Base-by-base conservation (phyloP, 2,329 filamentous ascomycete genomes). In the Aspergillus carbonarius region DNA sequence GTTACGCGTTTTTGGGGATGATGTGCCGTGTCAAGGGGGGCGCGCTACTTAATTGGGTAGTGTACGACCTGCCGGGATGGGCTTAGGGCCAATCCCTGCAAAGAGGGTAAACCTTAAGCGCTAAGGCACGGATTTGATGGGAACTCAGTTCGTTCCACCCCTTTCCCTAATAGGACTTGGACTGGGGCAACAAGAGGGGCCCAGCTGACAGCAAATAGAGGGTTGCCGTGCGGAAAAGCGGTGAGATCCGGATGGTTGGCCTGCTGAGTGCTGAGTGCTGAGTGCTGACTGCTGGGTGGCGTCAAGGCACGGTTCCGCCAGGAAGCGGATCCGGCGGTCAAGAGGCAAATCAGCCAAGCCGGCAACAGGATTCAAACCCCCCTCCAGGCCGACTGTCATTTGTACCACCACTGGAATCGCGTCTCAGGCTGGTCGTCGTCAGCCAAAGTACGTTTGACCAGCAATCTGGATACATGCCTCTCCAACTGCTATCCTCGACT, bases 1-100 rank as follows among this genome's bases (percentile, higher is more conserved):
- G 62, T 66, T 65, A 67, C 65, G 65, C 65, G 63, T 65, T 64
- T 65, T 58, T 59, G 60, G 60, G 57, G 58, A 67, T 61, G 63
- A 66, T 66, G 60, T 66, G 63, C 64, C 64, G 65, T 63, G 64
- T 63, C 55, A 51, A 60, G 44, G 44, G 42, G 49, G 58, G 20
- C 50, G 47, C 44, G 47, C 39, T 62, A 12, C 61, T 63, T 54
- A 46, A 57, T 57, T 40, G 15, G 52, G 64, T 37, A 65, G 51
- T 55, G 32, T 50, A 55, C 62, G 58, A 64, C 50, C 56, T 65
- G 54, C 64, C 61, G 56, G 46, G 63, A 63, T 60, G 32, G 62
- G 62, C 30, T 65, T 66, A 65, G 61, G 27, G 37, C 17, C 49
- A 32, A 61, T 60, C 59, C 53, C 55, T 63, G 56, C 40, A 32